Evolutionary conservation across 805 yeast species (phyloP), one percentile per base, ranked within the genome.

Genomic region (Phaffomyces thermotolerans): DNA sequence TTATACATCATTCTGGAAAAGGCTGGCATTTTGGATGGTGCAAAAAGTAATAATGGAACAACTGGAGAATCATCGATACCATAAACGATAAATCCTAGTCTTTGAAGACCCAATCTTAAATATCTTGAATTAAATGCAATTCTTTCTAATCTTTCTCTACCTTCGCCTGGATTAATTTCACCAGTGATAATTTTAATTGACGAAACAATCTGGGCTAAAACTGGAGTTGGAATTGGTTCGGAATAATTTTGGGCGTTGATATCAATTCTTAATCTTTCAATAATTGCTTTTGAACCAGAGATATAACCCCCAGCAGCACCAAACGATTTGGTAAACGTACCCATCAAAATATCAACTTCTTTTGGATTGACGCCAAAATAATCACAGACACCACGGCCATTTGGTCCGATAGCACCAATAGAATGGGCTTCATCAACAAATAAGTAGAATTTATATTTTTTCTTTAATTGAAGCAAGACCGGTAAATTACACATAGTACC

Each of bases 281-380:
- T 82, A 29, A 87, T 66, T 39, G 64, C 67, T 57, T 79, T 73
- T 50, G 72, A 72, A 37, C 84, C 95, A n/a, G 96, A 91, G 50
- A 93, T 69, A 62, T 93, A 93, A 38, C 99, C 99, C 59, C 99
- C 99, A 35, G 98, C 88, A 15, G 99, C 98, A 62, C 99, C 99
- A 63, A 93, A 93, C 2, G 96, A 87, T 66, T 93, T 93, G 41
- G 99, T 95, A 45, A 93, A 76, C 8, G 99, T 93, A 40, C 99
- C 99, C 99, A 93, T 93, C 52, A 93, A 67, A 49, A 93, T 69
- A 66, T 93, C 99, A 45, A 93, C 71, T 36, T 77, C 77, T 12
- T 67, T 61, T 34, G 98, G 91, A 51, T 79, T 75, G 39, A 93
- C 77, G 43, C 82, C 83, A 63, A 85, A 93, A 66, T 87, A 86